Conservation (phyloP, 1,139 yeast genomes). For the Geotrichum citri-aurantii region DNA sequence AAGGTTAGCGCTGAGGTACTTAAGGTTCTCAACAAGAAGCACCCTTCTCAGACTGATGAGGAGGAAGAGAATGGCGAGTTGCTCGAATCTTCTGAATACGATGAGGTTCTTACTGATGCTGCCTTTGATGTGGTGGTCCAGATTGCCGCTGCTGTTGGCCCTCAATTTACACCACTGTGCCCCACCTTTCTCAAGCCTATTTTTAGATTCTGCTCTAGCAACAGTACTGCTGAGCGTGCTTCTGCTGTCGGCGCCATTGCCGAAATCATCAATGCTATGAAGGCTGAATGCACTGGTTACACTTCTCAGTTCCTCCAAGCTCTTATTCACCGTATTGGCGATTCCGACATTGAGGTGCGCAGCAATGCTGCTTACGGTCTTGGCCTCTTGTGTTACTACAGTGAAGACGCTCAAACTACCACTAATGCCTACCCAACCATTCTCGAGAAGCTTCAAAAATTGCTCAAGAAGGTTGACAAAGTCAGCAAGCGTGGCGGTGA, state of each 20-base stretch:
- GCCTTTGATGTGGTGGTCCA: conserved; percentile 80
- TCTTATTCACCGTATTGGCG: conserved; percentile 64
- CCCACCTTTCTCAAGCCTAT: conserved; percentile 66
- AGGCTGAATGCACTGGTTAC: conserved; percentile 55
- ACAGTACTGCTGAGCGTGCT: conserved; percentile 70
- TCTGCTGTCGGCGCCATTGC: conserved; percentile 87
- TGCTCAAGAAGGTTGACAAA: conserved; percentile 72
- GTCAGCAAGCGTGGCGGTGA: conserved; percentile 57
- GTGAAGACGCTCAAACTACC: conserved; percentile 45
- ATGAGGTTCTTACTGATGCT: conserved; percentile 75
- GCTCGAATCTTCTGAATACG: conserved; percentile 74
- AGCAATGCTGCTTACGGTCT: conserved; percentile 96
- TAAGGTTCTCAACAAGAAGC: conserved; percentile 70
- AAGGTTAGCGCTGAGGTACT: conserved; percentile 62
- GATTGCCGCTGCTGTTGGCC: conserved; percentile 67
- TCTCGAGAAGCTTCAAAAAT: conserved; percentile 69
- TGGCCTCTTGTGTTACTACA: conserved; percentile 68
- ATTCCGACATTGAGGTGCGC: conserved; percentile 81
- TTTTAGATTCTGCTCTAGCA: conserved; percentile 53
- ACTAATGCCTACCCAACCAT: conserved; percentile 63
- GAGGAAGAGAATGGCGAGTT: conserved; percentile 52
- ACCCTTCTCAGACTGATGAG: conserved; percentile 65
- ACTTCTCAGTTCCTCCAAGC: conserved; percentile 64
- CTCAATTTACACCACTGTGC: conserved; percentile 69
- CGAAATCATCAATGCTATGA: conserved; percentile 76